Evolutionary conservation across 768 basidiomycete genomes (phyloP).

Genomic region (Hemileccinum impolitum): DNA sequence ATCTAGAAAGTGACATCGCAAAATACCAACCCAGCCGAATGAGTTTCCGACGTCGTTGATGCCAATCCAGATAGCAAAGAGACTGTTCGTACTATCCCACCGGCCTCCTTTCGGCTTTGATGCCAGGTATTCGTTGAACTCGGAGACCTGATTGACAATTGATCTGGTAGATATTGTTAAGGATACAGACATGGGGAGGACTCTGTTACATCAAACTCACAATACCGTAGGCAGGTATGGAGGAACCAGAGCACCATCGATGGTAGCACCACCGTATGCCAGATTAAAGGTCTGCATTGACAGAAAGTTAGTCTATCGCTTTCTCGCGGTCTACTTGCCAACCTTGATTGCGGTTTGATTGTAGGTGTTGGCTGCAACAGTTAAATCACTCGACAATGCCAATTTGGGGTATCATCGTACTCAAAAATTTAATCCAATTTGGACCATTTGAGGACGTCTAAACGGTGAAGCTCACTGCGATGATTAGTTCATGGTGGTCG

Average conservation of each 20-base stretch:
- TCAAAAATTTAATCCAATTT: conserved; percentile 57
- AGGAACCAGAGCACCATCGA: conserved; percentile 52
- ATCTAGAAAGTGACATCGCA: not conserved
- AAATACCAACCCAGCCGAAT: conserved; percentile 16
- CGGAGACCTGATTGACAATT: conserved; percentile 53
- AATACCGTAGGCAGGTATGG: conserved; percentile 51
- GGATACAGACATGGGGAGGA: not conserved
- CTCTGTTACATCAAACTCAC: conserved; percentile 34
- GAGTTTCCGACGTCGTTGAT: conserved; percentile 55
- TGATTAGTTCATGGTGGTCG: not conserved
- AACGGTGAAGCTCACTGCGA: conserved; percentile 2
- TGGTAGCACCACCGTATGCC: conserved; percentile 66
- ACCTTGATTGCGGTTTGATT: conserved; percentile 55
- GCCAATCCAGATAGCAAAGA: conserved; percentile 71
- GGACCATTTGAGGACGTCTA: conserved; percentile 61
- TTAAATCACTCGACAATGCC: not conserved
- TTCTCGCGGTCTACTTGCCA: not conserved
- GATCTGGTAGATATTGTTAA: conserved; percentile 11
- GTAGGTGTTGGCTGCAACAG: conserved; percentile 42
- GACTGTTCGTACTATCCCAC: conserved; percentile 54
- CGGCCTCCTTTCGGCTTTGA: conserved; percentile 47
- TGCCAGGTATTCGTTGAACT: conserved; percentile 48
- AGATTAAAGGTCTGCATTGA: conserved; percentile 54
- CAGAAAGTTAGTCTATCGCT: not conserved
- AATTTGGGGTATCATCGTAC: conserved; percentile 28